Percentiles rank a stretch among this genome's conserved stretches.
Conservation (phyloP, 192 early-diverging fungal species). For the Podila horticola region DNA sequence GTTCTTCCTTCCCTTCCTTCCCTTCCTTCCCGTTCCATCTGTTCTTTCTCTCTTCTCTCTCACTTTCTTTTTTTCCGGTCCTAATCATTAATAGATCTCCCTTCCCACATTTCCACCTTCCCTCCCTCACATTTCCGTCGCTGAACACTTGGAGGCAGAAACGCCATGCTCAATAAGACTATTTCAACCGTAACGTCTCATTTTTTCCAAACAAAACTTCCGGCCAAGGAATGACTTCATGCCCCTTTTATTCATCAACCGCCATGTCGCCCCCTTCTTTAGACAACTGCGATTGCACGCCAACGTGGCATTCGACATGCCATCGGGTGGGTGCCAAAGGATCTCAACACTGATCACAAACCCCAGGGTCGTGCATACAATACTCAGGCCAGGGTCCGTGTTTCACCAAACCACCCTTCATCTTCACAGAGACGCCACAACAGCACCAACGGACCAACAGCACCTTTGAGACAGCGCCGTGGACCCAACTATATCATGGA, state of each 20-base stretch:
- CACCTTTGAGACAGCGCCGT: conserved; percentile 21
- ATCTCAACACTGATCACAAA: conserved; percentile 4
- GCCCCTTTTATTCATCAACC: background rate
- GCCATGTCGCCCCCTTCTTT: background rate
- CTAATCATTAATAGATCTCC: background rate
- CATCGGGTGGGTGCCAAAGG: background rate
- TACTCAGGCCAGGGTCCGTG: background rate
- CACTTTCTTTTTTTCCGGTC: no score
- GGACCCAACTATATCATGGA: conserved; percentile 43
- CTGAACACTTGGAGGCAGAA: no score
- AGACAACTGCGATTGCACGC: conserved; percentile 1
- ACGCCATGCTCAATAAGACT: background rate
- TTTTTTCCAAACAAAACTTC: background rate
- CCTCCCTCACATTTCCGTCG: background rate
- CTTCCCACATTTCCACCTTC: background rate
- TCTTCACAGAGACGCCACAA: background rate
- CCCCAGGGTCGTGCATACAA: background rate
- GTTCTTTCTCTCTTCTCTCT: background rate
- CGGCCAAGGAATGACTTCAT: background rate
- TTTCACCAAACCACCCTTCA: no score
- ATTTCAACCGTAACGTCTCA: background rate
- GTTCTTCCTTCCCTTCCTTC: background rate
- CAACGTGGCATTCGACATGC: background rate
- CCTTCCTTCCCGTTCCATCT: conserved; percentile 4
- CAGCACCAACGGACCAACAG: conserved; percentile 1